Base-by-base conservation (phyloP, 805 yeast species). In the Cyberlindnera japonica region DNA sequence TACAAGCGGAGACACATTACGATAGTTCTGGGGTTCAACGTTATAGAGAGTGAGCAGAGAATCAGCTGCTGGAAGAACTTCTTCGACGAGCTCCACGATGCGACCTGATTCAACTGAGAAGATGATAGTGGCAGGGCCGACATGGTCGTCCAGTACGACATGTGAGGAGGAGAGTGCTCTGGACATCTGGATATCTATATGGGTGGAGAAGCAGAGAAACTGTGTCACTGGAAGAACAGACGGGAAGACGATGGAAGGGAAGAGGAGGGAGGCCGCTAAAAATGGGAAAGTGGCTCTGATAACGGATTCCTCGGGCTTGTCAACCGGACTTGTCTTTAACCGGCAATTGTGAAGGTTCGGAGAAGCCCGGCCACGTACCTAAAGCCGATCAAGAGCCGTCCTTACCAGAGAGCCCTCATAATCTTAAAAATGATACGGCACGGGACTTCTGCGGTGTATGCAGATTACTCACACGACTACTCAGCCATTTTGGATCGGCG, bases 91-190 rank as follows among this genome's bases (percentile, higher is more conserved):
- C 31, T 72, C 69, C 12, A 81, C 59, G 42, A 87, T 81, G 51
- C 75, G 79, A 3, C 86, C 85, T 1, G 75, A 64, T 20, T 61
- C 64, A 2, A 67, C 49, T 2, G 86, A 79, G 57, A 70, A 84
- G 22, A 84, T 68, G 17, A 84, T 62, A 6, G 91, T 82, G 22
- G 89, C 90, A 1, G 84, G 77, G 3, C 51, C 54, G 1, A 76
- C 49, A 30, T 54, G 41, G 27, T 65, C 75, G 14, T 67, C 70
- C 13, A 79, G 48, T 22, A 83, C 72, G 14, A 81, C 89, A 14
- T 67, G 67, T 9, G 65, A 61, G 1, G 91, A 83, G 0, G 83
- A 64, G 19, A 84, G 62, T 3, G 91, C 89, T 49, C 72, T 67
- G 20, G 51, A 47, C 49, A 45, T 45, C 18, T 9, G 8, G 30